Conservation (phyloP, 2,329 filamentous ascomycete species). For the Alternaria brassicicola region DNA sequence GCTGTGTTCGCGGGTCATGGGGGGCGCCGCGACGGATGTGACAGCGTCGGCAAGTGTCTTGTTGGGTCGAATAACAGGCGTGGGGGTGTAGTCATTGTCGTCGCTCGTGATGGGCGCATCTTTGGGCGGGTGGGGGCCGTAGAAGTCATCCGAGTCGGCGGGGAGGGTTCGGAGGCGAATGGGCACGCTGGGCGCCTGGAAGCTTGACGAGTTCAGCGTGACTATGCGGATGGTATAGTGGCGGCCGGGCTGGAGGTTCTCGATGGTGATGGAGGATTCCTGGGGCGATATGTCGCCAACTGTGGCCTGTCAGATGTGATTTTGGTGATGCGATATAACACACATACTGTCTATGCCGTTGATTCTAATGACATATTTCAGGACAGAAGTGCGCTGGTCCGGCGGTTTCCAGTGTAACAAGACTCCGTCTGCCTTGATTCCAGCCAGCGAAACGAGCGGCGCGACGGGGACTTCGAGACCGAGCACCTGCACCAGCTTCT, state of each 20-base stretch:
- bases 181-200: slow-evolving; percentile 85
- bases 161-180: slow-evolving; percentile 77
- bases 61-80: slow-evolving; percentile 60
- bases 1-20: slow-evolving; percentile 70
- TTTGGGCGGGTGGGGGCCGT: slow-evolving; percentile 59
- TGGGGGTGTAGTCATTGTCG: slow-evolving; percentile 56
- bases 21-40: slow-evolving; percentile 64
- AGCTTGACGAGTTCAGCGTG: slow-evolving; percentile 88
- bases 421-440: slow-evolving; percentile 84
- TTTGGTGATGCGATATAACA: not conserved
- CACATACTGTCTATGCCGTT: slow-evolving; percentile 85
- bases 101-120: slow-evolving; percentile 46
- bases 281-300: slow-evolving; percentile 83
- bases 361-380: slow-evolving; percentile 89
- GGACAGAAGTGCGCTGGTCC: slow-evolving; percentile 68
- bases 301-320: slow-evolving; percentile 46
- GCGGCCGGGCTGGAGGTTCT: slow-evolving; percentile 80
- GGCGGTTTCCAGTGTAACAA: slow-evolving; percentile 90
- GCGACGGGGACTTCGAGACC: slow-evolving; percentile 92
- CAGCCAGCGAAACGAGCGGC: slow-evolving; percentile 87
- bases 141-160: slow-evolving; percentile 52
- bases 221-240: slow-evolving; percentile 95
- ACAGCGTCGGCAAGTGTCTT: slow-evolving; percentile 64
- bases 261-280: slow-evolving; percentile 90
- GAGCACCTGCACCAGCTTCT: slow-evolving; percentile 86